phyloP scores from a whole-genome alignment of 148 eudicot species.

The Gaultheria prostrata region DNA sequence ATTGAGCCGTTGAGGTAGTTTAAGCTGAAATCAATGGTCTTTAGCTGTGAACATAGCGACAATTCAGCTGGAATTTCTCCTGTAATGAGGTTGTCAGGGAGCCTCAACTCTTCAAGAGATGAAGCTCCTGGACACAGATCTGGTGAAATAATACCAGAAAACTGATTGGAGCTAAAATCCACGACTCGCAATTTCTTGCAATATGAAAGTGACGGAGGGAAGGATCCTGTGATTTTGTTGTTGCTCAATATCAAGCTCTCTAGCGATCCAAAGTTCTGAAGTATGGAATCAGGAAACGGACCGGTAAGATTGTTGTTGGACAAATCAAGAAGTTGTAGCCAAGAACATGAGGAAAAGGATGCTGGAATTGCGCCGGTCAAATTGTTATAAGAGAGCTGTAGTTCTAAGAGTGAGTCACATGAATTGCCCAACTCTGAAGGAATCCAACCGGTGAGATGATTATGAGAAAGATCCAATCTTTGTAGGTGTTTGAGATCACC shows the following conservation, averaged over 20 bases:
- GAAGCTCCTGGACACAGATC: slow-evolving; percentile 62
- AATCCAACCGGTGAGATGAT: slow-evolving; percentile 60
- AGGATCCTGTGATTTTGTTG: slow-evolving; percentile 62
- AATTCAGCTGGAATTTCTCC: slow-evolving; percentile 76
- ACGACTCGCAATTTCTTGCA: slow-evolving; percentile 62
- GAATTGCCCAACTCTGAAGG: slow-evolving; percentile 61
- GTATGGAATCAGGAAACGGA: slow-evolving; percentile 50
- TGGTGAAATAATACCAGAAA: slow-evolving; percentile 66
- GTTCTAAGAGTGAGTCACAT: slow-evolving; percentile 62
- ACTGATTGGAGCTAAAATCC: slow-evolving; percentile 81
- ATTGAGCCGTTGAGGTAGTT: slow-evolving; percentile 79
- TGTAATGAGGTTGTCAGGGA: slow-evolving; percentile 66
- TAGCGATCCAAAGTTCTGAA: slow-evolving; percentile 52
- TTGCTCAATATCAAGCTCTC: slow-evolving; percentile 58
- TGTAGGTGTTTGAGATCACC: slow-evolving; percentile 52
- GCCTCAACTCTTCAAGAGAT: slow-evolving; percentile 69
- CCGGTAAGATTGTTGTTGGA: slow-evolving; percentile 76
- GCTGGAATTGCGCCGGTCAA: slow-evolving; percentile 64
- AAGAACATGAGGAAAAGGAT: slow-evolving; percentile 58
- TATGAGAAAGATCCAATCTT: slow-evolving; percentile 71
- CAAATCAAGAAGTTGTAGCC: slow-evolving; percentile 65
- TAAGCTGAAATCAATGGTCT: slow-evolving; percentile 73
- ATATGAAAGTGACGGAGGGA: slow-evolving; percentile 54
- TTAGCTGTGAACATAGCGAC: slow-evolving; percentile 54
- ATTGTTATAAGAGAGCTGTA: slow-evolving; percentile 62